Evolutionary conservation across 148 eudicot species (phyloP).

Genomic region (Beta vulgaris): DNA sequence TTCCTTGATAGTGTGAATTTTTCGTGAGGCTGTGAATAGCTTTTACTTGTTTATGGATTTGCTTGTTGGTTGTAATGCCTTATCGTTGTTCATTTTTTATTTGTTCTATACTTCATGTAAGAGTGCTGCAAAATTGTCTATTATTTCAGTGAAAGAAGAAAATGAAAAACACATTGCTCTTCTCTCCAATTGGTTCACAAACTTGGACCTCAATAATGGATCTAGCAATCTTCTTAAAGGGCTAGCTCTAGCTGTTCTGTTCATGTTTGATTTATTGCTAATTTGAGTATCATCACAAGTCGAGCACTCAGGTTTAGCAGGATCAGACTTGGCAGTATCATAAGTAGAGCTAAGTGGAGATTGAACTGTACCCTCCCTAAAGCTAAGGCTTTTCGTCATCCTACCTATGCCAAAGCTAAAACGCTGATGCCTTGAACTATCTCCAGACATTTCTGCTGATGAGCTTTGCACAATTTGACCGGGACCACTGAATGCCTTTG

Average conservation of each 20-base stretch:
- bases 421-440: conserved; percentile 42
- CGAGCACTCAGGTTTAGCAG: conserved; percentile 37
- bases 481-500: too few relatives aligned
- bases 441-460: conserved; percentile 30
- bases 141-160: too few relatives aligned
- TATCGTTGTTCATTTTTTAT: too few relatives aligned
- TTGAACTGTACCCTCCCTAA: conserved; percentile 48
- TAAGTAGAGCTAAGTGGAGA: conserved; percentile 36
- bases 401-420: conserved; percentile 51
- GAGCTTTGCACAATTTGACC: too few relatives aligned
- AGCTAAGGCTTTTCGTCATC: conserved; percentile 69
- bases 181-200: conserved; percentile 26
- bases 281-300: conserved; percentile 21
- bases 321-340: conserved; percentile 48
- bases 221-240: conserved; percentile 68
- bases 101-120: too few relatives aligned
- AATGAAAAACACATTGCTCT: too few relatives aligned
- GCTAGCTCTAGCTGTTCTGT: conserved; percentile 43
- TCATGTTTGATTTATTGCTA: conserved; percentile 21
- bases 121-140: too few relatives aligned
- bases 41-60: too few relatives aligned
- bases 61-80: too few relatives aligned
- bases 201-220: conserved; percentile 52
- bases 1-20: too few relatives aligned
- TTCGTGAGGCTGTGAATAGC: too few relatives aligned